Percentiles rank a stretch among this genome's conserved stretches.
Conservation (phyloP, 768 basidiomycete genomes). For the Trametes sanguinea region DNA sequence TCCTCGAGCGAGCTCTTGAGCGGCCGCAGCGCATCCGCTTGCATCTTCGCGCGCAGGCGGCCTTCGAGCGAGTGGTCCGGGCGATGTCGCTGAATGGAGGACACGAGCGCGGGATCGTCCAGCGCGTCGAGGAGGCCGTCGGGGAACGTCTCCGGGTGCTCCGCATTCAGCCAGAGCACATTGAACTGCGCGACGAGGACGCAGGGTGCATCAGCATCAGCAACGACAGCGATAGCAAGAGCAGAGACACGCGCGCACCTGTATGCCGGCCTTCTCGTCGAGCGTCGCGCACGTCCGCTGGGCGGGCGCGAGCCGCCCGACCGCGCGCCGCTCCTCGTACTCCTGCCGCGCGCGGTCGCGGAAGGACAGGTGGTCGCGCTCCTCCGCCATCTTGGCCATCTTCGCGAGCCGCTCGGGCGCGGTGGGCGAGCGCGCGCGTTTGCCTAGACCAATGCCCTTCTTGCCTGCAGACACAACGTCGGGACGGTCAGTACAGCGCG, state of each 20-base stretch:
- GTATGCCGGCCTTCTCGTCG: slow-evolving; percentile 71
- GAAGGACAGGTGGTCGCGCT: slow-evolving; percentile 56
- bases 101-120: slow-evolving; percentile 39
- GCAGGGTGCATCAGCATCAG: background rate
- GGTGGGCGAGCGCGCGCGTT: slow-evolving; percentile 67
- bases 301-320: slow-evolving; percentile 67
- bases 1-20: slow-evolving; percentile 39
- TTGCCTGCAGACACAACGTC: slow-evolving; percentile 51
- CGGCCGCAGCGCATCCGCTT: slow-evolving; percentile 66
- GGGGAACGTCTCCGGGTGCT: slow-evolving; percentile 65
- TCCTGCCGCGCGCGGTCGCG: slow-evolving; percentile 71
- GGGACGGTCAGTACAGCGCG: too few relatives aligned
- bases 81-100: slow-evolving; percentile 25
- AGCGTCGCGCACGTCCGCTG: slow-evolving; percentile 74
- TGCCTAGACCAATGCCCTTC: slow-evolving; percentile 71
- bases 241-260: slow-evolving; percentile 44
- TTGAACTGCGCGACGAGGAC: slow-evolving; percentile 59
- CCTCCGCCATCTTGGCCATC: slow-evolving; percentile 66
- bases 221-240: too few relatives aligned
- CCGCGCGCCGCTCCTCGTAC: slow-evolving; percentile 76
- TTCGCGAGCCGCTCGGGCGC: slow-evolving; percentile 67
- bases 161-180: slow-evolving; percentile 75
- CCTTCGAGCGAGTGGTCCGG: slow-evolving; percentile 37
- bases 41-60: slow-evolving; percentile 75
- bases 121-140: slow-evolving; percentile 62